phyloP scores from a whole-genome alignment of 2,329 filamentous ascomycete genomes.

The Aaosphaeria arxii region DNA sequence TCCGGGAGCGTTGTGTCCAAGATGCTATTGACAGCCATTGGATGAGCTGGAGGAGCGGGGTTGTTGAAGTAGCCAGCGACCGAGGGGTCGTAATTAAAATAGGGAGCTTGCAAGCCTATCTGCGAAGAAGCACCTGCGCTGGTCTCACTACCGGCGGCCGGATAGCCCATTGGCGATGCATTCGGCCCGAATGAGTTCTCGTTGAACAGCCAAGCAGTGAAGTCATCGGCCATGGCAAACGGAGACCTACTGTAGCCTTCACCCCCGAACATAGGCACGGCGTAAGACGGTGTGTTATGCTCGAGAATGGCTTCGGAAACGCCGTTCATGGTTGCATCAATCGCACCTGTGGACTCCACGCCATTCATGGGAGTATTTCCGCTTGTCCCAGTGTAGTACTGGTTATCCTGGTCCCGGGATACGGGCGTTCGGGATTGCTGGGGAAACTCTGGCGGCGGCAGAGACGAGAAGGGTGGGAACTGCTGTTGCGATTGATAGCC shows the following conservation, averaged over 20 bases:
- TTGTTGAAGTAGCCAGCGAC: constrained; percentile 49
- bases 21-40: constrained; percentile 86
- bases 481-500: constrained; percentile 60
- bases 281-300: constrained; percentile 52
- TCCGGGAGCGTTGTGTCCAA: constrained; percentile 78
- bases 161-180: constrained; percentile 38
- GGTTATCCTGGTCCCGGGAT: constrained; percentile 29
- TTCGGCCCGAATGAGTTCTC: constrained; percentile 52
- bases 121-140: constrained; percentile 40
- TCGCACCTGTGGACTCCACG: constrained; percentile 35
- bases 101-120: constrained; percentile 48
- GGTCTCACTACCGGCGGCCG: constrained; percentile 21
- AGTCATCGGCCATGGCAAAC: constrained; percentile 83
- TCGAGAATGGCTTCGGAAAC: constrained; percentile 41
- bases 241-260: constrained; percentile 84
- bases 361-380: constrained; percentile 37
- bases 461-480: constrained; percentile 58
- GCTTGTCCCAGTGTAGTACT: constrained; percentile 34
- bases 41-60: constrained; percentile 62
- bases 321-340: constrained; percentile 30
- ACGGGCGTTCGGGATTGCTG: constrained; percentile 35
- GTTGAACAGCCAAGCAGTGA: constrained; percentile 81
- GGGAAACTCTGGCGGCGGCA: constrained; percentile 59
- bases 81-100: constrained; percentile 49
- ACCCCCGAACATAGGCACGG: constrained; percentile 82